Base-by-base conservation (phyloP, 306 rosid species). In the Parietaria judaica region DNA sequence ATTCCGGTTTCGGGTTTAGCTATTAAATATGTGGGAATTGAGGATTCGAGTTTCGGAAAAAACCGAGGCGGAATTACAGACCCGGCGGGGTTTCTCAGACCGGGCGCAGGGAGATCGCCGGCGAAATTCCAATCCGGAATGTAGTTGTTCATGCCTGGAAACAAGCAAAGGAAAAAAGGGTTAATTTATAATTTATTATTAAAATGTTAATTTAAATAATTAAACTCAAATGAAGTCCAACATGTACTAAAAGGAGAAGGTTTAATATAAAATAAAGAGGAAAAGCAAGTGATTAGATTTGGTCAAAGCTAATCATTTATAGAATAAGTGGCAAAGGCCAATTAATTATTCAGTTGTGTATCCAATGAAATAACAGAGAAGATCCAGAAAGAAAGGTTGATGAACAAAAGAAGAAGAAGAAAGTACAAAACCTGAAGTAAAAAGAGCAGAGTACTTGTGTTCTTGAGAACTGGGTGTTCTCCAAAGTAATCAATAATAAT, bases 51-150 rank as follows among this genome's bases (percentile, higher is more conserved):
- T 52, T 35, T 51, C 46, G 41, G 58, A 50, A 74, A 67, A 76
- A 23, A 23, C 31, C 31, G 31, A 23, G 31, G n/a, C 51, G 23
- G 7, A 7, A 36, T 4, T 13, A 76, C 88, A 66, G 62, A 89
- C 96, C 95, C 85, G 36, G 63, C 54, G 16, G 73, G 58, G 57
- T 72, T 89, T 84, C 77, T 86, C 66, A 73, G 95, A 67, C 65
- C 78, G 75, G 63, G 63, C 63, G 71, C 35, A 63, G 72, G 70
- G 11, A 66, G 65, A 66, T 72, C 84, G 58, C 73, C 77, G 78
- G 78, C 95, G 71, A 76, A 83, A 76, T 76, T 80, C 86, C 87
- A 81, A 68, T 77, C 79, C 58, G 88, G 79, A 68, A 74, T 62
- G 60, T 68, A 77, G 73, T 64, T 58, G 43, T 74, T 86, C 96